Evolutionary conservation across 83 land plant genomes (phyloP).

Genomic region (Picea engelmannii): DNA sequence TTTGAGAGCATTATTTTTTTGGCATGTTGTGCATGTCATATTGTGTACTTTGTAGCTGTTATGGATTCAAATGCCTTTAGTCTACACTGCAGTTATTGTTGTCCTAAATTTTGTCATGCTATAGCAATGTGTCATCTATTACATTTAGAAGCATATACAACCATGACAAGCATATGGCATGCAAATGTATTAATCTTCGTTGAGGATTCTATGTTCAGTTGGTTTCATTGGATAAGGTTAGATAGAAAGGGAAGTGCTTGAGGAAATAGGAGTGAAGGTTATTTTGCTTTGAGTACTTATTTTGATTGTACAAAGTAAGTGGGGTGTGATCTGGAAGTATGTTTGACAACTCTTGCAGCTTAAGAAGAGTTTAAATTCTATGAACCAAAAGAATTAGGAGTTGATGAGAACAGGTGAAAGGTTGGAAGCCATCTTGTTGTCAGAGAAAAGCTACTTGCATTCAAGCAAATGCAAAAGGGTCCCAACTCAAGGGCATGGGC

Average conservation of each 20-base stretch:
- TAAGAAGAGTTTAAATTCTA: not conserved
- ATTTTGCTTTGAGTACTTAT: not conserved
- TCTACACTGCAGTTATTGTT: not conserved
- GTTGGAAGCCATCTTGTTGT: not conserved
- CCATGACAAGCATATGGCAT: not conserved
- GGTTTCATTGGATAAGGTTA: slow-evolving; percentile 1
- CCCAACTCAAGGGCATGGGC: too few relatives aligned
- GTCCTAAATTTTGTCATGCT: not conserved
- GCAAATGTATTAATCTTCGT: not conserved
- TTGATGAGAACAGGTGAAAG: too few relatives aligned
- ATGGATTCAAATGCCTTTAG: not conserved
- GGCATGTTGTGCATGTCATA: not conserved
- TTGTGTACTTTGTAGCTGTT: not conserved
- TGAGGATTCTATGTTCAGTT: not conserved
- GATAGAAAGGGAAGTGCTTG: not conserved
- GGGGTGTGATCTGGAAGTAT: not conserved
- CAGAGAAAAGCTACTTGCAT: not conserved
- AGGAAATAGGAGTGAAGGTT: not conserved
- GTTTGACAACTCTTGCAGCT: not conserved
- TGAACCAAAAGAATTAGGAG: not conserved
- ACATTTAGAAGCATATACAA: not conserved
- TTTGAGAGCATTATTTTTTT: not conserved
- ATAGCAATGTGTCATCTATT: not conserved
- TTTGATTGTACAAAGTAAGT: not conserved
- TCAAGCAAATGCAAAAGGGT: too few relatives aligned